phyloP scores from a whole-genome alignment of 2,329 filamentous ascomycete genomes.

The Domatiomyces catenatus region DNA sequence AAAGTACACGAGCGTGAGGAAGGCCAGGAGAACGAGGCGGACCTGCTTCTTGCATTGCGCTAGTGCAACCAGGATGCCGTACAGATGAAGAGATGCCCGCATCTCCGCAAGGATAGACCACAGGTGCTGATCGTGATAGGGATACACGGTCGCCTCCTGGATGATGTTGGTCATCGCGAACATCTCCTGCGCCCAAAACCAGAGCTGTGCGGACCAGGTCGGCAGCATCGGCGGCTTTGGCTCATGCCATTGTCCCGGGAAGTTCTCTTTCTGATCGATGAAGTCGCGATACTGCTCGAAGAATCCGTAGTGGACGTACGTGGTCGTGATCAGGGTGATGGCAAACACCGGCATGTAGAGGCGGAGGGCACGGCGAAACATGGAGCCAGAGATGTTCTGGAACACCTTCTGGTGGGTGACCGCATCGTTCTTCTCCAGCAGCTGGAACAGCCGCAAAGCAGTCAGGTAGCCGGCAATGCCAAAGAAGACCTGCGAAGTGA shows the following conservation, averaged over 20 bases:
- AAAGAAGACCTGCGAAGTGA: slow-evolving; percentile 31
- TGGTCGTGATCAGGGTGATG: slow-evolving; percentile 26
- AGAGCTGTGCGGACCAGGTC: slow-evolving; percentile 21
- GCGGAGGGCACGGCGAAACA: slow-evolving; percentile 29
- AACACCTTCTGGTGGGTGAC: slow-evolving; percentile 27
- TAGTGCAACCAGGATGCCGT: slow-evolving; percentile 26
- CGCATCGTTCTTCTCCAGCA: slow-evolving; percentile 26
- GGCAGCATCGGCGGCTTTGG: slow-evolving; percentile 28
- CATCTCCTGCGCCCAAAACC: slow-evolving; percentile 23
- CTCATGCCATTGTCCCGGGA: slow-evolving; percentile 18
- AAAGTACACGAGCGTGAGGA: slow-evolving; percentile 26
- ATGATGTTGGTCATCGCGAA: slow-evolving; percentile 15
- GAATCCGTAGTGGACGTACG: slow-evolving; percentile 28
- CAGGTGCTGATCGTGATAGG: slow-evolving; percentile 31
- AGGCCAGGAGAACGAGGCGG: slow-evolving; percentile 22
- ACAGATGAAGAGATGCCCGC: slow-evolving; percentile 30
- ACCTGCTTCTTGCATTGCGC: slow-evolving; percentile 23
- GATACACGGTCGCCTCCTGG: slow-evolving; percentile 12
- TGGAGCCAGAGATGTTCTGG: slow-evolving; percentile 25
- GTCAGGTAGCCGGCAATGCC: slow-evolving; percentile 34
- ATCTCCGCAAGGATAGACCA: slow-evolving; percentile 35
- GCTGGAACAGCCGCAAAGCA: slow-evolving; percentile 24
- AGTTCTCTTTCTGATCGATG: slow-evolving; percentile 8
- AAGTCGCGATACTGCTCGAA: slow-evolving; percentile 13
- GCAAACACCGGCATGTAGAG: slow-evolving; percentile 30